phyloP scores from a whole-genome alignment of 2,329 filamentous ascomycete genomes.

The Aquanectria penicillioides region DNA sequence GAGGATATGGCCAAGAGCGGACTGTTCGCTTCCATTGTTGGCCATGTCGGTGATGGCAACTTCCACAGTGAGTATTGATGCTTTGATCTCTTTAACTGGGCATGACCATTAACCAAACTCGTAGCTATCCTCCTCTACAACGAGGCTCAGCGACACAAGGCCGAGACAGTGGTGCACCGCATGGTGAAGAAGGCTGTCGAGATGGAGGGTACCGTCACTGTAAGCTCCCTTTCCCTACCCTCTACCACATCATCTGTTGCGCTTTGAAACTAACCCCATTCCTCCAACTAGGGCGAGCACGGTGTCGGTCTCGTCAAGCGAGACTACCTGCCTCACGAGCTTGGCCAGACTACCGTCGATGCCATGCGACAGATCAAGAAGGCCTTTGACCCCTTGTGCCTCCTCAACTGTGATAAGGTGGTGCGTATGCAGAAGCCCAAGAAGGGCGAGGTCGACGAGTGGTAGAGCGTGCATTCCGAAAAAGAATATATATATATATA shows the following conservation, averaged over 20 bases:
- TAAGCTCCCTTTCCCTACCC: conserved; percentile 43
- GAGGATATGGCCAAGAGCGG: conserved; percentile 55
- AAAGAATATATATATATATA: neutral
- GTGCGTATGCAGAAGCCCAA: conserved; percentile 65
- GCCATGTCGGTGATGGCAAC: conserved; percentile 82
- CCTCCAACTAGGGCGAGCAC: conserved; percentile 79
- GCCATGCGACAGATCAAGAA: conserved; percentile 88
- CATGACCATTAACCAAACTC: neutral
- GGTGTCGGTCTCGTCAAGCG: conserved; percentile 86
- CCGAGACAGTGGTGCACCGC: conserved; percentile 77
- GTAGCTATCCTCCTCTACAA: conserved; percentile 68
- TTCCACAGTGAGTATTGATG: conserved; percentile 67
- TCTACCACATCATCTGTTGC: no score
- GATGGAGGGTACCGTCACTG: conserved; percentile 85
- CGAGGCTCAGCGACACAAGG: conserved; percentile 72
- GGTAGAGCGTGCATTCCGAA: conserved; percentile 49
- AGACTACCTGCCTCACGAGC: conserved; percentile 82
- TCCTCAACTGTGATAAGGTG: conserved; percentile 77
- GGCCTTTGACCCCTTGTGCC: conserved; percentile 79
- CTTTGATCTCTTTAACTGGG: neutral
- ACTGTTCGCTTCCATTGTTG: conserved; percentile 65
- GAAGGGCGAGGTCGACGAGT: conserved; percentile 55
- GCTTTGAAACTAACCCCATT: neutral
- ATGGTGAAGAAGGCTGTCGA: conserved; percentile 90
- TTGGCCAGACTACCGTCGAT: conserved; percentile 79